phyloP scores from a whole-genome alignment of 2,329 filamentous ascomycete species.

The Botrytis deweyae region DNA sequence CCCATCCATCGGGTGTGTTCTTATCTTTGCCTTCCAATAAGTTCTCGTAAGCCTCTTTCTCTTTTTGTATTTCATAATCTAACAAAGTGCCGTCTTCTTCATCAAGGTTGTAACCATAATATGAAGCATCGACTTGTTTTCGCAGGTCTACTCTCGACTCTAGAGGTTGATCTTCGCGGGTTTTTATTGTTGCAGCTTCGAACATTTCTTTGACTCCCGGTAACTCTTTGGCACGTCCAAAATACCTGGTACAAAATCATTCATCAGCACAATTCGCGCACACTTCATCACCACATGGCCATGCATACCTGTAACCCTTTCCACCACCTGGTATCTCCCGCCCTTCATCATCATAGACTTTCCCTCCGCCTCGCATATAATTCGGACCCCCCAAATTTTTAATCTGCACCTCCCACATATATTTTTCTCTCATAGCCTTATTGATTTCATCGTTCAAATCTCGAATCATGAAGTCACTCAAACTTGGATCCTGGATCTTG shows the following conservation, averaged over 20 bases:
- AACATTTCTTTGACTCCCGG: conserved; percentile 97
- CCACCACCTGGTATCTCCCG: conserved; percentile 64
- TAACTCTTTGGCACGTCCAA: conserved; percentile 83
- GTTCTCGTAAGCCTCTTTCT: conserved; percentile 74
- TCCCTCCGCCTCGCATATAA: conserved; percentile 59
- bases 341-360: conserved; percentile 55
- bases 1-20: conserved; percentile 69
- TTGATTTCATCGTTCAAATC: conserved; percentile 99
- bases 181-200: conserved; percentile 66
- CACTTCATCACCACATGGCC: background rate
- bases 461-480: conserved; percentile 96
- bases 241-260: conserved; percentile 67
- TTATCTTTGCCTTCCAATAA: conserved; percentile 59
- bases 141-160: conserved; percentile 68
- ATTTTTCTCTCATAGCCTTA: conserved; percentile 97
- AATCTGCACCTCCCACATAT: conserved; percentile 98
- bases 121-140: conserved; percentile 83
- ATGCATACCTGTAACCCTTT: conserved; percentile 89
- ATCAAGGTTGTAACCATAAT: conserved; percentile 92
- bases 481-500: conserved; percentile 84
- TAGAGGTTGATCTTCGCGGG: conserved; percentile 59
- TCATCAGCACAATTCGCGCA: conserved; percentile 18
- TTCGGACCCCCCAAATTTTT: conserved; percentile 94
- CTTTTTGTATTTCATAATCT: conserved; percentile 78
- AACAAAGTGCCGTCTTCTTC: conserved; percentile 85